phyloP scores from a whole-genome alignment of 768 basidiomycete genomes.

The Calocybe indica region DNA sequence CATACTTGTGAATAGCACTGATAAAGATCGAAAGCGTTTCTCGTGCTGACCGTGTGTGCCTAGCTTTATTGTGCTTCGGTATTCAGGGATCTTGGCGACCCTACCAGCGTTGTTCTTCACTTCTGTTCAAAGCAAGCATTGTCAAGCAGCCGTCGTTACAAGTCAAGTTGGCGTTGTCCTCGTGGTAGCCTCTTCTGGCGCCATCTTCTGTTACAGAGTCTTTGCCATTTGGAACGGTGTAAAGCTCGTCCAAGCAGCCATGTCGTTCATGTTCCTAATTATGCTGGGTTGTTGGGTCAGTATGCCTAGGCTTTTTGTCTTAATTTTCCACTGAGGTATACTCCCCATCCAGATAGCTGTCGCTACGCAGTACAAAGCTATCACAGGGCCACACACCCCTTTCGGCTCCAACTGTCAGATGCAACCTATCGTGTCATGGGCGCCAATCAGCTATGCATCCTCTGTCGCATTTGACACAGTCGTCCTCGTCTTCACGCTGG shows the following conservation, averaged over 20 bases:
- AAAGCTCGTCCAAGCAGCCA: slow-evolving; percentile 7
- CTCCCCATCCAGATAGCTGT: slow-evolving; percentile 3
- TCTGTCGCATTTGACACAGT: slow-evolving; percentile 14
- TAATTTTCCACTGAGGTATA: background rate
- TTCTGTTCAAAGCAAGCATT: slow-evolving; percentile 12
- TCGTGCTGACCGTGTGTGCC: too few relatives aligned
- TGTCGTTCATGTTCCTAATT: slow-evolving; percentile 5
- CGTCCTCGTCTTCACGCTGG: slow-evolving; percentile 9
- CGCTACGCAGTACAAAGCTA: slow-evolving; percentile 10
- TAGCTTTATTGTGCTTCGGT: slow-evolving; percentile 11
- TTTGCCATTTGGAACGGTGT: slow-evolving; percentile 13
- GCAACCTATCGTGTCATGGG: slow-evolving; percentile 12
- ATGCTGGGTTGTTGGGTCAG: slow-evolving; percentile 13
- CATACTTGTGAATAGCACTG: background rate
- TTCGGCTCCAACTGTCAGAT: slow-evolving; percentile 16
- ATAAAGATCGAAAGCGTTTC: too few relatives aligned
- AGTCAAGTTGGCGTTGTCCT: slow-evolving; percentile 14
- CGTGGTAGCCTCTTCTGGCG: slow-evolving; percentile 13
- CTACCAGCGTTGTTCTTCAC: slow-evolving; percentile 10
- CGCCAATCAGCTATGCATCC: slow-evolving; percentile 14
- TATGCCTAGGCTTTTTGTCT: background rate
- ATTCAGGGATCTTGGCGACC: slow-evolving; percentile 9
- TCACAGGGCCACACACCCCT: slow-evolving; percentile 11
- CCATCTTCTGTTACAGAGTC: slow-evolving; percentile 15
- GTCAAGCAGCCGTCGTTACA: slow-evolving; percentile 11